Evolutionary conservation across 176 grass and related monocot species (phyloP).

Genomic region (Triticum urartu): DNA sequence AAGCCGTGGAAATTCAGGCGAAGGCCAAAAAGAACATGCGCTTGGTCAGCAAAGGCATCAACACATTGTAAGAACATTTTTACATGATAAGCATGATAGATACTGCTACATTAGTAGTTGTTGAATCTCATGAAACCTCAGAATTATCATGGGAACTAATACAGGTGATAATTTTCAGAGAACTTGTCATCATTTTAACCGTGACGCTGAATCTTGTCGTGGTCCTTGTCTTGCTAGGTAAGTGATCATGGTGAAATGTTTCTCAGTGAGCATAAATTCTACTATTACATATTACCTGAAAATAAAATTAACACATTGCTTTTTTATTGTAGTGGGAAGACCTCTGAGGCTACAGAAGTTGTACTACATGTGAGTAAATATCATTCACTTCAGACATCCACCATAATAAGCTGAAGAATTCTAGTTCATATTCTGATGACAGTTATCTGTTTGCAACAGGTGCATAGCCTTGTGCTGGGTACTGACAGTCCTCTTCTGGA

Average conservation of each 20-base stretch:
- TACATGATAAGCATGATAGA: background rate
- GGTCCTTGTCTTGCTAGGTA: slow-evolving; percentile 57
- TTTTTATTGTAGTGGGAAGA: slow-evolving; percentile 48
- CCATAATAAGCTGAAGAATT: background rate
- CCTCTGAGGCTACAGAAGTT: slow-evolving; percentile 41
- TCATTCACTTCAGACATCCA: background rate
- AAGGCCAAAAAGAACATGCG: slow-evolving; percentile 69
- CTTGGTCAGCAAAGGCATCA: slow-evolving; percentile 64
- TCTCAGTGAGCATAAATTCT: background rate
- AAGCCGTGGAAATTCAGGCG: slow-evolving; percentile 63
- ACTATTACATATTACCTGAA: background rate
- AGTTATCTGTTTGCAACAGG: slow-evolving; percentile 36
- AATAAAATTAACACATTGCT: background rate
- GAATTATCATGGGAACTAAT: slow-evolving; percentile 6
- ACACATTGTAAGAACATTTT: slow-evolving; percentile 61
- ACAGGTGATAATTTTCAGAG: slow-evolving; percentile 29
- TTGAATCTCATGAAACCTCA: background rate
- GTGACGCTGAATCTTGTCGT: slow-evolving; percentile 52
- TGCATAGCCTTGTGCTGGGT: slow-evolving; percentile 74
- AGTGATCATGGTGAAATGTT: background rate
- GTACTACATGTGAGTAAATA: slow-evolving; percentile 51
- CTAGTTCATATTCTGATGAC: slow-evolving; percentile 1
- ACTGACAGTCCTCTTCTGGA: slow-evolving; percentile 66
- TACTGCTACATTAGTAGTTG: background rate
- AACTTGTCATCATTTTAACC: slow-evolving; percentile 58